Conservation (phyloP, 495 filamentous ascomycete genomes). For the Clohesyomyces aquaticus region DNA sequence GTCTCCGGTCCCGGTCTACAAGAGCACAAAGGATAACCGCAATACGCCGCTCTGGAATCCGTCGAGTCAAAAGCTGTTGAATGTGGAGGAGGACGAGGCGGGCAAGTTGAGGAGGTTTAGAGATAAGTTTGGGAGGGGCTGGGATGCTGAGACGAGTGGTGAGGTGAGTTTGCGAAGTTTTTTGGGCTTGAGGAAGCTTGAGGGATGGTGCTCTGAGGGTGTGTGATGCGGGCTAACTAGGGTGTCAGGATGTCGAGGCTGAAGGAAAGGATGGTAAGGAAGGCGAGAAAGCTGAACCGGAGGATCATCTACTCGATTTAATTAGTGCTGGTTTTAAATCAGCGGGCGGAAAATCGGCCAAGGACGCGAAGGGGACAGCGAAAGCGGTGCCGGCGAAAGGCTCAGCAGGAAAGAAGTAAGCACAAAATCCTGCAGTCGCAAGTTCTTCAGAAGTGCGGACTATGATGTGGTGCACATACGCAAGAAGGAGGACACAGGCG, state of each 20-base stretch:
- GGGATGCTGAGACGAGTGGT: slow-evolving; percentile 65
- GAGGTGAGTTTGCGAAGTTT: slow-evolving; percentile 33
- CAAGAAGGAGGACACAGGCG: too few species aligned
- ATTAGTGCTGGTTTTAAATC: slow-evolving; percentile 33
- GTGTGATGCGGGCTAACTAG: background rate
- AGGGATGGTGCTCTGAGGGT: too few species aligned
- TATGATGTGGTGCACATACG: too few species aligned
- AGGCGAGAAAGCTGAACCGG: background rate
- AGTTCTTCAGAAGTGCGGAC: too few species aligned
- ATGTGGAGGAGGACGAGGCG: slow-evolving; percentile 94
- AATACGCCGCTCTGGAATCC: slow-evolving; percentile 94
- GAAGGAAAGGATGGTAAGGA: background rate
- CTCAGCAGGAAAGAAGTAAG: slow-evolving; percentile 26
- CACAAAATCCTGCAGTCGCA: too few species aligned
- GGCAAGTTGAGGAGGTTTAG: slow-evolving; percentile 86
- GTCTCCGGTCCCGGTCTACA: slow-evolving; percentile 76
- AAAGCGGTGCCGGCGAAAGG: slow-evolving; percentile 15
- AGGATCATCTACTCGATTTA: slow-evolving; percentile 36
- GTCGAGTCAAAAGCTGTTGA: slow-evolving; percentile 70
- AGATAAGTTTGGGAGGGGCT: slow-evolving; percentile 77
- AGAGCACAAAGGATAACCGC: slow-evolving; percentile 77
- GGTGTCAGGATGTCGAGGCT: background rate
- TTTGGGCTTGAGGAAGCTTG: background rate
- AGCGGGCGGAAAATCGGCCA: slow-evolving; percentile 14
- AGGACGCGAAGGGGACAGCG: background rate